These are phyloP conservation scores for Linum trigynum DNA, from an alignment of 345 rosid genomes.

Conservation along the genomic window DNA sequence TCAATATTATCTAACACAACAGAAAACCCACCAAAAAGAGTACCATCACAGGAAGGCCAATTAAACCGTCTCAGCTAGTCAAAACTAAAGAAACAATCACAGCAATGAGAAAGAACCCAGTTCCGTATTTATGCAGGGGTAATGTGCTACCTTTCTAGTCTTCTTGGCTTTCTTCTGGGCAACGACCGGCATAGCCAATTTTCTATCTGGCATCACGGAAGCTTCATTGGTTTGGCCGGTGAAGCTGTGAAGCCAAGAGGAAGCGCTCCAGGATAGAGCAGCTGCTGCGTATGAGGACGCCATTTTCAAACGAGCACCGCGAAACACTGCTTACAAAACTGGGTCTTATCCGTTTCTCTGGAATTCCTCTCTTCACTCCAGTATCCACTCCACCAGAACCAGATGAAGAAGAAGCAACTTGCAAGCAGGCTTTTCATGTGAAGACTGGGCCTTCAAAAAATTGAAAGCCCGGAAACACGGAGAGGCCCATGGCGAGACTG, in stretches of 20 bases:
- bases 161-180: conserved; percentile 77
- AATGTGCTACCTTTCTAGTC: conserved; percentile 50
- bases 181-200: conserved; percentile 26
- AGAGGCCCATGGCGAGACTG: too few relatives aligned
- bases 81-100: background rate
- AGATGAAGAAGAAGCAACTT: too few relatives aligned
- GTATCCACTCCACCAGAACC: too few relatives aligned
- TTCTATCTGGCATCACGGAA: conserved; percentile 31
- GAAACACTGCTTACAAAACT: background rate
- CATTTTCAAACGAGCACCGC: conserved; percentile 19
- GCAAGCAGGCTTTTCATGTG: too few relatives aligned
- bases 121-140: background rate
- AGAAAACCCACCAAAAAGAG: background rate
- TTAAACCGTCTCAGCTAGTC: background rate
- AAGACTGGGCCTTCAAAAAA: too few relatives aligned
- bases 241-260: conserved; percentile 36
- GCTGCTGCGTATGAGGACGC: conserved; percentile 36
- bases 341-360: conserved; percentile 18
- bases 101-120: conserved; percentile 7
- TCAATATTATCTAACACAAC: conserved; percentile 61
- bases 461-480: too few relatives aligned
- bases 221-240: conserved; percentile 29
- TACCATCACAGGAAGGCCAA: conserved; percentile 1
- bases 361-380: background rate
- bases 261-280: conserved; percentile 58